Evolutionary conservation across 2,329 filamentous ascomycete genomes (phyloP).

Genomic region (Ophiostoma sp.): DNA sequence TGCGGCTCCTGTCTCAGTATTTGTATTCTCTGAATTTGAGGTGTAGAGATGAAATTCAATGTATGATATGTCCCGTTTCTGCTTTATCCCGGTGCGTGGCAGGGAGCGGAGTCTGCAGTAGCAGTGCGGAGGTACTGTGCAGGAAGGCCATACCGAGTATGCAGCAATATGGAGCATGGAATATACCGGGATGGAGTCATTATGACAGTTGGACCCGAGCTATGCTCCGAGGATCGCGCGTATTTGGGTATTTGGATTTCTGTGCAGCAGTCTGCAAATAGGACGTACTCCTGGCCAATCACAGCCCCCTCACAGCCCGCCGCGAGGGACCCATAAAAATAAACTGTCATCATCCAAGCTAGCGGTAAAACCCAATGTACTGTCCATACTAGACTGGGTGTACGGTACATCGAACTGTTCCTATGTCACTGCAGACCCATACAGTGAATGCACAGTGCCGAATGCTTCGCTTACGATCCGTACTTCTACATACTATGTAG

Average conservation of each 20-base stretch:
- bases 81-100: not conserved
- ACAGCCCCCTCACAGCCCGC: not conserved
- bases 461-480: not conserved
- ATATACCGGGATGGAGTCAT: too few species aligned
- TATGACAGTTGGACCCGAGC: too few species aligned
- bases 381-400: not conserved
- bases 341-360: conserved; percentile 6
- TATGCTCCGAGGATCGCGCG: not conserved
- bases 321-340: not conserved
- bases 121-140: too few species aligned
- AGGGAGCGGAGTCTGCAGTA: not conserved
- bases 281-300: not conserved
- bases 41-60: not conserved
- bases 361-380: not conserved
- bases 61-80: not conserved
- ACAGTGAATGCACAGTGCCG: not conserved
- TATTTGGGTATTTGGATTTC: not conserved
- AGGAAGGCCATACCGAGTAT: too few species aligned
- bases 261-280: not conserved
- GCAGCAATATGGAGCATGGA: too few species aligned
- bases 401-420: not conserved
- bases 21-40: not conserved
- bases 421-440: not conserved
- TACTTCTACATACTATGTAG: not conserved
- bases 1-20: not conserved